A percentile compares a stretch with the other conserved stretches of the same genome.
These are phyloP conservation scores for Erucastrum elatum DNA, from an alignment of 345 rosid species.

Conservation along the genomic window DNA sequence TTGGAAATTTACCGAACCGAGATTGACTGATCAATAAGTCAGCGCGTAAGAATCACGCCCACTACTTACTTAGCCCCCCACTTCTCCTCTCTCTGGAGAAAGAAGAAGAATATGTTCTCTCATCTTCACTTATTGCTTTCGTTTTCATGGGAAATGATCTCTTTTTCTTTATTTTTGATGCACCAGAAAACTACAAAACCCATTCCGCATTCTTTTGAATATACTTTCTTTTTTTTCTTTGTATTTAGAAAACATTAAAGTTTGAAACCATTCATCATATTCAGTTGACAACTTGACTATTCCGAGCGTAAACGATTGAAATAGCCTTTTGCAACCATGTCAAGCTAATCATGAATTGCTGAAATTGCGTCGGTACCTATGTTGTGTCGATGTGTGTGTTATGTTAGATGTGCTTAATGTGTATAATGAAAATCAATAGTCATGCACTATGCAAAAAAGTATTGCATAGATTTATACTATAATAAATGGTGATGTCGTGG, in stretches of 20 bases:
- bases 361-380: background rate
- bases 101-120: conserved; percentile 66
- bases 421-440: background rate
- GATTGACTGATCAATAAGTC: conserved; percentile 37
- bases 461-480: background rate
- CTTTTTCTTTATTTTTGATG: background rate
- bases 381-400: background rate
- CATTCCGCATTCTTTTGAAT: conserved; percentile 30
- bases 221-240: conserved; percentile 3
- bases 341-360: background rate
- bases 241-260: background rate
- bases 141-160: conserved; percentile 20
- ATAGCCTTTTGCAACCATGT: background rate
- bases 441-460: background rate
- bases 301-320: background rate
- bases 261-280: background rate
- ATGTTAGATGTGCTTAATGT: background rate
- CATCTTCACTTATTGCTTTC: conserved; percentile 38
- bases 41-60: conserved; percentile 67
- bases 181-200: conserved; percentile 21
- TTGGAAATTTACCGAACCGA: conserved; percentile 26
- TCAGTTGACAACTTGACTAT: background rate
- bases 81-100: background rate
- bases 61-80: conserved; percentile 37
- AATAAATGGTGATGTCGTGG: background rate